A percentile compares a stretch with the other conserved stretches of the same genome.
These are phyloP conservation scores for Thalassiosira sp. DNA, from an alignment of 352 stramenopile genomes.

Conservation along the genomic window DNA sequence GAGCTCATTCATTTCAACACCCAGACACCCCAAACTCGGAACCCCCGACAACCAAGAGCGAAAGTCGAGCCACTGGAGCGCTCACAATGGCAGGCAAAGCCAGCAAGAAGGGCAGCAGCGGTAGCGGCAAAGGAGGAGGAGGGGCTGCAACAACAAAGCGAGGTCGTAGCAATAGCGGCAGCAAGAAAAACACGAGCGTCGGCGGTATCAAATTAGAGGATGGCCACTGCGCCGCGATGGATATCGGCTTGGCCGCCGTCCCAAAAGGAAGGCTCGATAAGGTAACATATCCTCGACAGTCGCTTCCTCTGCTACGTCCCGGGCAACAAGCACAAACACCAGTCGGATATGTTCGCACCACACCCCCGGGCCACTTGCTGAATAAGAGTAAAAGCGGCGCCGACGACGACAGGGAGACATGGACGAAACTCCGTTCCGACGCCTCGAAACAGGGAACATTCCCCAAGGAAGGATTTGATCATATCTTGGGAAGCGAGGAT, in stretches of 20 bases:
- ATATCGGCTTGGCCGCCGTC: background rate
- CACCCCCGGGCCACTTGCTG: slow-evolving; percentile 27
- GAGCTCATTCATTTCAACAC: too few relatives aligned
- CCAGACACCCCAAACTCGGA: too few relatives aligned
- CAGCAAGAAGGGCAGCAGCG: background rate
- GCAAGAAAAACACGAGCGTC: background rate
- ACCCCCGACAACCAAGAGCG: too few relatives aligned
- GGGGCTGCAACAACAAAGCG: too few relatives aligned
- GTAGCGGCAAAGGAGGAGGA: background rate
- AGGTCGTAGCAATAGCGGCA: too few relatives aligned
- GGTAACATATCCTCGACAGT: background rate
- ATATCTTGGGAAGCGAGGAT: slow-evolving; percentile 62
- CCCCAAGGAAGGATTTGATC: slow-evolving; percentile 70
- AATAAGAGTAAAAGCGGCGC: slow-evolving; percentile 8
- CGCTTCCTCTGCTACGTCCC: background rate
- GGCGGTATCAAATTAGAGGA: background rate
- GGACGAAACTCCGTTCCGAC: slow-evolving; percentile 51
- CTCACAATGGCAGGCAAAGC: background rate
- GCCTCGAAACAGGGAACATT: slow-evolving; percentile 41
- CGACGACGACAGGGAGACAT: slow-evolving; percentile 30
- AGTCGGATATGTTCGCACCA: slow-evolving; percentile 30
- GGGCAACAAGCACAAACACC: background rate
- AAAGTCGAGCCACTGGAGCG: background rate
- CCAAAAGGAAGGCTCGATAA: background rate
- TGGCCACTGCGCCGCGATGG: background rate